phyloP scores from a whole-genome alignment of 2,329 filamentous ascomycete genomes.

The Aspergillus viridinutans region DNA sequence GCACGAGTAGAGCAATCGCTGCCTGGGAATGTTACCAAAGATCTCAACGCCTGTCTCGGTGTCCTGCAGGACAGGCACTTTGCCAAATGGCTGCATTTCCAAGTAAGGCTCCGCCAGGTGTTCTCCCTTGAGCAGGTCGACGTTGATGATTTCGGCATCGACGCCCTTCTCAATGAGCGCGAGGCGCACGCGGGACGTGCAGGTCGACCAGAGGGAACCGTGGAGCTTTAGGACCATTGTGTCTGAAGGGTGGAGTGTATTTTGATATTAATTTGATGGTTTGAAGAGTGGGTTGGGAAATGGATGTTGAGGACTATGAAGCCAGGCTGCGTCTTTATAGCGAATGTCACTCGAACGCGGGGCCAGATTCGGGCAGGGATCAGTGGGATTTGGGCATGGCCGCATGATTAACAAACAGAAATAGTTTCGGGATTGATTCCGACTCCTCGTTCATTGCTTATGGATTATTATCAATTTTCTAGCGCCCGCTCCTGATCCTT shows the following conservation, averaged over 20 bases:
- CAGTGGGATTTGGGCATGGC: too few species aligned
- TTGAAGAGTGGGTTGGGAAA: background rate
- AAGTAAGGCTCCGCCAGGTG: constrained; percentile 24
- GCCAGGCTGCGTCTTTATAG: background rate
- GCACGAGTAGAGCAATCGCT: background rate
- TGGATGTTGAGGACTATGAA: too few species aligned
- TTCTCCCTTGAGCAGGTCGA: constrained; percentile 23
- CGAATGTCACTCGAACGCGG: too few species aligned
- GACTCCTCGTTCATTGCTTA: too few species aligned
- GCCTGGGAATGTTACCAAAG: constrained; percentile 3
- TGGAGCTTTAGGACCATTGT: constrained; percentile 31
- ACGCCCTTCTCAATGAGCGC: constrained; percentile 28
- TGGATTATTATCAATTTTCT: too few species aligned
- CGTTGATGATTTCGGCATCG: constrained; percentile 21
- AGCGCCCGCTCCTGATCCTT: too few species aligned
- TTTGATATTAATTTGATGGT: background rate
- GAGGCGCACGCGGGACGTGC: constrained; percentile 22
- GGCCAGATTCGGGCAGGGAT: background rate
- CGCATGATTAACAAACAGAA: too few species aligned
- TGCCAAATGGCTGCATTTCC: constrained; percentile 32
- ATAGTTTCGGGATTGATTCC: too few species aligned
- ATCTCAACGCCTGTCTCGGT: constrained; percentile 26
- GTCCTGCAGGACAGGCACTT: constrained; percentile 33
- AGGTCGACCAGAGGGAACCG: constrained; percentile 21
- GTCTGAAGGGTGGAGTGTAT: constrained; percentile 3